Evolutionary conservation across 139 green algal species (phyloP).

Genomic region (Tetradesmus lagerheimii): DNA sequence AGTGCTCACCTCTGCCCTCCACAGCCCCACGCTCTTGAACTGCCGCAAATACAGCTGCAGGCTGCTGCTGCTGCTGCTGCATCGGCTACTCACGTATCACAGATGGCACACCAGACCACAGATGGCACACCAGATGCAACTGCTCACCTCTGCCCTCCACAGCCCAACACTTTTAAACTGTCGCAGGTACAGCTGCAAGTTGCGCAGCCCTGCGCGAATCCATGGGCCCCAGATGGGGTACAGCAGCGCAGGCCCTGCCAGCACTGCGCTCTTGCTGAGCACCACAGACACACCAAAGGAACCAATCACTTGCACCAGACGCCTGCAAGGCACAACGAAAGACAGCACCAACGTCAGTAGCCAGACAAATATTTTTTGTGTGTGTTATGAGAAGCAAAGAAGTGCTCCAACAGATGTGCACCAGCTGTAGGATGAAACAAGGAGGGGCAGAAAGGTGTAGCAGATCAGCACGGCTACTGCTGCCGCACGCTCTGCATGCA

Average conservation of each 20-base stretch:
- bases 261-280: conserved; percentile 69
- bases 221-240: conserved; percentile 83
- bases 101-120: neutral
- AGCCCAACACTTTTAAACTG: conserved; percentile 50
- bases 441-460: neutral
- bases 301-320: conserved; percentile 68
- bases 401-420: neutral
- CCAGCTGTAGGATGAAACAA: neutral
- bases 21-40: conserved; percentile 44
- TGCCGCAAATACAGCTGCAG: conserved; percentile 50
- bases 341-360: neutral
- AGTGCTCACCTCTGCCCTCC: neutral
- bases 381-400: too few species aligned
- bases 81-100: too few species aligned
- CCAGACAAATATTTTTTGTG: neutral
- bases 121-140: neutral
- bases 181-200: conserved; percentile 50
- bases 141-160: conserved; percentile 24
- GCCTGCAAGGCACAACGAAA: conserved; percentile 47
- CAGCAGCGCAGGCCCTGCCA: conserved; percentile 74
- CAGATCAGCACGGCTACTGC: conserved; percentile 12
- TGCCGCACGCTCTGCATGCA: neutral
- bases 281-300: conserved; percentile 67
- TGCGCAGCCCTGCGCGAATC: conserved; percentile 57
- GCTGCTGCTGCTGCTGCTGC: neutral